Percentiles rank a stretch among this genome's conserved stretches.
phyloP scores from a whole-genome alignment of 352 stramenopile genomes.

The Phytophthora uliginosa region DNA sequence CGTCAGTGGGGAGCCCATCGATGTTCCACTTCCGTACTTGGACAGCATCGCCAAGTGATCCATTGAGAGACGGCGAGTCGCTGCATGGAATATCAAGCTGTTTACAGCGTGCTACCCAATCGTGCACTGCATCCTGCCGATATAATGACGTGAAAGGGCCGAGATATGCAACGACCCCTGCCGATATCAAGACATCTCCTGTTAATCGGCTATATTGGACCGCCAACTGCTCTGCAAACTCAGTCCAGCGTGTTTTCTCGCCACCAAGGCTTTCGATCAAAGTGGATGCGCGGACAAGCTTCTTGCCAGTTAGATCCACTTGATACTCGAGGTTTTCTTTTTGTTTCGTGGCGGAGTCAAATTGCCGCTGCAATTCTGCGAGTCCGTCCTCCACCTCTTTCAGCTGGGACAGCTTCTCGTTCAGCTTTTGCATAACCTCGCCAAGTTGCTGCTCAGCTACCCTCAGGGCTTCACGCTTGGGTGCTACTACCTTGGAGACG shows the following conservation, averaged over 20 bases:
- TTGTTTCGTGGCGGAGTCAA: slow-evolving; percentile 90
- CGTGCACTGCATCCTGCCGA: slow-evolving; percentile 77
- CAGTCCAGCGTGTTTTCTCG: slow-evolving; percentile 93
- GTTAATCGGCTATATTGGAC: slow-evolving; percentile 92
- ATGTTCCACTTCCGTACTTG: slow-evolving; percentile 97
- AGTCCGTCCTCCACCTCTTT: slow-evolving; percentile 94
- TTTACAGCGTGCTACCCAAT: slow-evolving; percentile 87
- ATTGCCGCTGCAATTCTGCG: slow-evolving; percentile 87
- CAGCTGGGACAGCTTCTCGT: slow-evolving; percentile 92
- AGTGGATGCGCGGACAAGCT: slow-evolving; percentile 93
- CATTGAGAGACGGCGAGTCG: slow-evolving; percentile 86
- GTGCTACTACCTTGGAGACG: slow-evolving; percentile 94
- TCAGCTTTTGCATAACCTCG: slow-evolving; percentile 92
- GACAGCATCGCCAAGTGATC: slow-evolving; percentile 93
- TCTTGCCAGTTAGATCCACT: slow-evolving; percentile 95
- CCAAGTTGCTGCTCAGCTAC: slow-evolving; percentile 88
- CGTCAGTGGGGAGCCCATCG: slow-evolving; percentile 94
- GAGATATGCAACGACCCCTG: slow-evolving; percentile 94
- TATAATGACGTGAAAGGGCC: slow-evolving; percentile 94
- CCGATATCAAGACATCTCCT: slow-evolving; percentile 94
- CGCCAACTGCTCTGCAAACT: slow-evolving; percentile 87
- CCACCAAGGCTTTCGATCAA: slow-evolving; percentile 95
- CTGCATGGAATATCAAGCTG: slow-evolving; percentile 85
- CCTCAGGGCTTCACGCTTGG: slow-evolving; percentile 91
- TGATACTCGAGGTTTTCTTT: slow-evolving; percentile 94